Evolutionary conservation across 2,329 filamentous ascomycete species (phyloP).

Genomic region (Lachnellula hyalina): DNA sequence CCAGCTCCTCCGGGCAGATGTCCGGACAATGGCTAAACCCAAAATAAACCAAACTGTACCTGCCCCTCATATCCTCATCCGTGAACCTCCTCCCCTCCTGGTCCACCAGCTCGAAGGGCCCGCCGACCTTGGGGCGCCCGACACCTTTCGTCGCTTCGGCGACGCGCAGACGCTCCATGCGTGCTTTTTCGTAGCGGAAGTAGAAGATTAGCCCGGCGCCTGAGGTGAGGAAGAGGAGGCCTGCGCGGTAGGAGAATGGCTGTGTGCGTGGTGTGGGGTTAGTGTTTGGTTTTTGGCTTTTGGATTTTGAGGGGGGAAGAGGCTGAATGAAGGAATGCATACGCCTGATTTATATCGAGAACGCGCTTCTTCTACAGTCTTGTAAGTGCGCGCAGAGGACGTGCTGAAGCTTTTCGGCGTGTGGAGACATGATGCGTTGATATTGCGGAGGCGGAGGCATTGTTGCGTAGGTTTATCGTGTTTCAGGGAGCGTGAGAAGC

Average conservation of each 20-base stretch:
- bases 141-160: constrained; percentile 91
- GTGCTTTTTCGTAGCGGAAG: constrained; percentile 87
- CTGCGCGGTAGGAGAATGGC: constrained; percentile 94
- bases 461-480: background rate
- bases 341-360: constrained; percentile 29
- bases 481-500: background rate
- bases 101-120: constrained; percentile 75
- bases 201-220: constrained; percentile 78
- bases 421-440: constrained; percentile 3
- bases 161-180: constrained; percentile 82
- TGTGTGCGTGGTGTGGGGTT: constrained; percentile 31
- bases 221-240: constrained; percentile 74
- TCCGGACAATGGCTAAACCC: constrained; percentile 98
- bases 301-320: no score
- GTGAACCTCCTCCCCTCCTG: constrained; percentile 75
- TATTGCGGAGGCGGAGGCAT: background rate
- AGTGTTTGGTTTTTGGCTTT: no score
- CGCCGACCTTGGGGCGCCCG: constrained; percentile 88
- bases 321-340: constrained; percentile 7
- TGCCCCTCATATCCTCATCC: constrained; percentile 76
- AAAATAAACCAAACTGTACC: constrained; percentile 88
- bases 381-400: constrained; percentile 19
- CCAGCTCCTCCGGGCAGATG: constrained; percentile 97
- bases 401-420: constrained; percentile 16
- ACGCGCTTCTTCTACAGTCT: constrained; percentile 30